Evolutionary conservation across 331 rosid genomes (phyloP), one percentile per base, ranked within the genome.

Genomic region (Quercus phellos): DNA sequence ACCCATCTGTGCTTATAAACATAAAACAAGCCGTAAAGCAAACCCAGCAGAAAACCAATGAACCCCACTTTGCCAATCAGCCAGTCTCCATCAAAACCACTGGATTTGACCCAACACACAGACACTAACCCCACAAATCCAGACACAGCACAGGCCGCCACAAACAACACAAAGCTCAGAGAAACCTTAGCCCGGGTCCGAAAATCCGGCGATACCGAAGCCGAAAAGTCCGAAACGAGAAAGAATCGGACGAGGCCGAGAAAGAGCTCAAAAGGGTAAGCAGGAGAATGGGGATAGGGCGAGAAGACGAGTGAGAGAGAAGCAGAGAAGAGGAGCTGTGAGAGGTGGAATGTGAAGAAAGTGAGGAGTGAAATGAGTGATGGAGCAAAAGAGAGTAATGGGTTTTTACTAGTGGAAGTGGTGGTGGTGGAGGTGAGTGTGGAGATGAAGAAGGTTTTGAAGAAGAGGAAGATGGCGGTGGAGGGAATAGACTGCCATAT

Each of bases 401-500:
- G 80, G 38, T 22, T 19, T 55, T 35, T 73, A 10, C 42, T 72
- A 55, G 24, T 5, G n/a, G 70, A 34, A 11, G 74, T 54, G 55
- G 53, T 26, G 59, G 72, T 26, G 30, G 70, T 9, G 64, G 72
- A 74, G n/a, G 75, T 60, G 35, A 67, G 29, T 22, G 79, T 50
- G 43, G 87, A 84, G 11, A 88, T 58, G 77, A 88, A 83, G 77
- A 88, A 83, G 75, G 74, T 54, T 78, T 77, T 86, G 81, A 84
- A 75, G 83, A 91, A 18, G 83, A 88, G 6, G 74, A 79, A 94
- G 38, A 92, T 70, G 79, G 85, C 14, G 24, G 94, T 55, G 50
- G 99, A 93, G 73, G 97, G 90, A 56, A 95, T 93, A 56, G 89
- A 93, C 74, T 95, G 99, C 99, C 99, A 95, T 72, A 95, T 84